Conservation (phyloP, 2,329 filamentous ascomycete genomes). For the Verticillium tricorpus region DNA sequence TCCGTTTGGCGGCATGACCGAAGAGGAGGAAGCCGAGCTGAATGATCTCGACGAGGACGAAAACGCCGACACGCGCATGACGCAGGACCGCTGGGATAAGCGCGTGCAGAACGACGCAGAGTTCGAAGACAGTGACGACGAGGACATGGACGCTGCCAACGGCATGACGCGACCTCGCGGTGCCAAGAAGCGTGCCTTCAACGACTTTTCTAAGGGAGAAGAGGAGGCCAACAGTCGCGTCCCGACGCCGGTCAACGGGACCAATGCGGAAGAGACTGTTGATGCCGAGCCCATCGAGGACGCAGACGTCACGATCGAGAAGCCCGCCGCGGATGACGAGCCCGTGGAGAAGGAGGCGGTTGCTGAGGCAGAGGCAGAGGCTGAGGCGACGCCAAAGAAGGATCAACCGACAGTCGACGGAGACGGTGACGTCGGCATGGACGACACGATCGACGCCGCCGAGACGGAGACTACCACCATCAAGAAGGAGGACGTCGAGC, state of each 20-base stretch:
- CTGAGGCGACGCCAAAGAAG: slow-evolving; percentile 23
- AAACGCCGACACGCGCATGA: slow-evolving; percentile 78
- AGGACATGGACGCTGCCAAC: slow-evolving; percentile 70
- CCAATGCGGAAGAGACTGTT: slow-evolving; percentile 24
- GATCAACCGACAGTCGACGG: slow-evolving; percentile 8
- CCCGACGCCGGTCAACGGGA: slow-evolving; percentile 30
- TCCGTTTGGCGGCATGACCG: slow-evolving; percentile 57
- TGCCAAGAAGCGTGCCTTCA: slow-evolving; percentile 45
- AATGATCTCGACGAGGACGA: slow-evolving; percentile 77
- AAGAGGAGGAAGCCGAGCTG: slow-evolving; percentile 62
- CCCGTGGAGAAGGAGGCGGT: slow-evolving; percentile 1
- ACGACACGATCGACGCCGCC: slow-evolving; percentile 26
- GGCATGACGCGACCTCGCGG: slow-evolving; percentile 56
- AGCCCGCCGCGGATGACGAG: slow-evolving; percentile 22
- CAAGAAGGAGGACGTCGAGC: slow-evolving; percentile 34
- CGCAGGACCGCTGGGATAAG: slow-evolving; percentile 78
- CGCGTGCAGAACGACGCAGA: slow-evolving; percentile 73
- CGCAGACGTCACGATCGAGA: slow-evolving; percentile 23
- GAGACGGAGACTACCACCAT: slow-evolving; percentile 27
- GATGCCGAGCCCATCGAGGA: slow-evolving; percentile 17
- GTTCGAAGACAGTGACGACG: slow-evolving; percentile 83
- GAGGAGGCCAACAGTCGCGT: slow-evolving; percentile 29
- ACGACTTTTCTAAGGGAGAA: slow-evolving; percentile 43
- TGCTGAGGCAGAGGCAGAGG: slow-evolving; percentile 14
- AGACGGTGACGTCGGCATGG: slow-evolving; percentile 49